phyloP scores from a whole-genome alignment of 2,329 filamentous ascomycete species.

The Albifimbria verrucaria region DNA sequence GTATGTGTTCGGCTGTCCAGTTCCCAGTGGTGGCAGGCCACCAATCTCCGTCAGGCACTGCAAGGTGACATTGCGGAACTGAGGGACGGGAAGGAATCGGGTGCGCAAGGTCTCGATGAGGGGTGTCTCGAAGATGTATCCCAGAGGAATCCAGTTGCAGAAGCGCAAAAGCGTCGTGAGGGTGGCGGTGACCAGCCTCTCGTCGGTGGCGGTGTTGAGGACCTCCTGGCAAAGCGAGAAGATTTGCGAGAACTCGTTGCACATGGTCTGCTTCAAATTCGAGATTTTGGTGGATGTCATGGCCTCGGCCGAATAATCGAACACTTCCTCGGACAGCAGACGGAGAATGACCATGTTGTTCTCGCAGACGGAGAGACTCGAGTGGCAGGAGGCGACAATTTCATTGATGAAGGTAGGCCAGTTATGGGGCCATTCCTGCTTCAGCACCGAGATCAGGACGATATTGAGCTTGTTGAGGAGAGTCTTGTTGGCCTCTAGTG shows the following conservation, averaged over 20 bases:
- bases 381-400: conserved; percentile 94
- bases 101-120: conserved; percentile 93
- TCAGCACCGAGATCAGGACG: conserved; percentile 93
- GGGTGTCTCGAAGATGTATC: conserved; percentile 97
- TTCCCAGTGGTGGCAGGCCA: conserved; percentile 78
- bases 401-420: conserved; percentile 99
- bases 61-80: conserved; percentile 94
- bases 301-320: conserved; percentile 97
- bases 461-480: conserved; percentile 98
- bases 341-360: conserved; percentile 99
- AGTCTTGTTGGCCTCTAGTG: conserved; percentile 77
- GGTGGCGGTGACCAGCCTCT: conserved; percentile 91
- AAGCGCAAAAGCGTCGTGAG: conserved; percentile 93
- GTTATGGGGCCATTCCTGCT: conserved; percentile 99
- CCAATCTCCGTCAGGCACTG: conserved; percentile 98
- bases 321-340: conserved; percentile 94
- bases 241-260: conserved; percentile 95
- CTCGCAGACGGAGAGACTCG: conserved; percentile 94
- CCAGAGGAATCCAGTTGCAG: conserved; percentile 97
- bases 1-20: conserved; percentile 67
- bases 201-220: conserved; percentile 81
- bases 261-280: conserved; percentile 98
- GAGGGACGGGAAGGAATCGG: conserved; percentile 86
- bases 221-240: conserved; percentile 98
- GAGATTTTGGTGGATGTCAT: conserved; percentile 99